These are phyloP conservation scores for Byssochlamys sp. DNA, from an alignment of 2,329 filamentous ascomycete genomes.

Conservation along the genomic window DNA sequence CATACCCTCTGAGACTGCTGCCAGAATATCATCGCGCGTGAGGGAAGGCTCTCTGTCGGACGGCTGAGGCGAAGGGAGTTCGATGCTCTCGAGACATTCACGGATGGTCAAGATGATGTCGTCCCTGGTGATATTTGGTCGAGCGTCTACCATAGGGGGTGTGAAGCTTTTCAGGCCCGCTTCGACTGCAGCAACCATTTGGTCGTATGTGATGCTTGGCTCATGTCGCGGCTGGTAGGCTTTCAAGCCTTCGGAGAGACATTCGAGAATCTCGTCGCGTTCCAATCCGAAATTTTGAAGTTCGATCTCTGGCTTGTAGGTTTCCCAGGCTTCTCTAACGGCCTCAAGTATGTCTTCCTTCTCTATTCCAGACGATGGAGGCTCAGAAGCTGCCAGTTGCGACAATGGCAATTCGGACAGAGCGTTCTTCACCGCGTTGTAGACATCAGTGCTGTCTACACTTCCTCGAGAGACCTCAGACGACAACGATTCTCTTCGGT, in stretches of 20 bases:
- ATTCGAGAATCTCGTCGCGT: constrained; percentile 78
- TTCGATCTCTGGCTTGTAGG: constrained; percentile 86
- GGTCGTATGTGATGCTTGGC: constrained; percentile 62
- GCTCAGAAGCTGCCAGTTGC: constrained; percentile 47
- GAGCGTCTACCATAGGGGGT: constrained; percentile 61
- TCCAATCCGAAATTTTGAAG: constrained; percentile 83
- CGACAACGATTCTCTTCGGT: constrained; percentile 58
- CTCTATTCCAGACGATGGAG: constrained; percentile 47
- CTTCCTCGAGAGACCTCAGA: constrained; percentile 53
- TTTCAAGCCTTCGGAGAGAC: constrained; percentile 74
- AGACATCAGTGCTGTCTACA: constrained; percentile 74
- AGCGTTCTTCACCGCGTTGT: constrained; percentile 71
- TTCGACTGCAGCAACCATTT: constrained; percentile 76
- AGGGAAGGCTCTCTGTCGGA: constrained; percentile 16
- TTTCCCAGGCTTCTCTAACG: constrained; percentile 84
- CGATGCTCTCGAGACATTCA: constrained; percentile 77
- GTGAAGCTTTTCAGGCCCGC: constrained; percentile 73
- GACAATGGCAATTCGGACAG: constrained; percentile 49
- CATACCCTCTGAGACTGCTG: constrained; percentile 8
- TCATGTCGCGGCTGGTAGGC: constrained; percentile 52
- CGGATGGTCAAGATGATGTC: constrained; percentile 76
- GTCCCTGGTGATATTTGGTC: constrained; percentile 62
- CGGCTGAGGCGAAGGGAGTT: constrained; percentile 52
- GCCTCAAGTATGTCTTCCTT: constrained; percentile 78
- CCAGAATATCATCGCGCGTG: constrained; percentile 10